phyloP scores from a whole-genome alignment of 2,329 filamentous ascomycete genomes.

The Bipolaris bicolor region DNA sequence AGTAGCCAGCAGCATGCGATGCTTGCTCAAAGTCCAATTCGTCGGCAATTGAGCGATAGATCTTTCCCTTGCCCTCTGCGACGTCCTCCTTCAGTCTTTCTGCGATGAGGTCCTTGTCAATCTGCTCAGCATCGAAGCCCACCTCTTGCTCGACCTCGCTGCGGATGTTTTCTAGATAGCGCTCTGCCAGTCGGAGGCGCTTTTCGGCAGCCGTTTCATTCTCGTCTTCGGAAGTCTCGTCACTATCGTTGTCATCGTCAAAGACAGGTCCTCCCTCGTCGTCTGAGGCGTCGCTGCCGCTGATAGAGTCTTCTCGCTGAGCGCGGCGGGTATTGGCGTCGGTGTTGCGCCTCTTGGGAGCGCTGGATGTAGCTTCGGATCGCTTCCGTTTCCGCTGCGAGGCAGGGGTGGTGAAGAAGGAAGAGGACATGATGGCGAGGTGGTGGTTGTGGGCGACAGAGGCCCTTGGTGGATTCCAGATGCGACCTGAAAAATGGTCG shows the following conservation, averaged over 20 bases:
- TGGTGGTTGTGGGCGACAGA: constrained; percentile 6
- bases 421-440: constrained; percentile 68
- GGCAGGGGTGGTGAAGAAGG: constrained; percentile 90
- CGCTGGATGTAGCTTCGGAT: constrained; percentile 54
- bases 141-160: constrained; percentile 74
- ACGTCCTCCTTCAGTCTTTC: constrained; percentile 86
- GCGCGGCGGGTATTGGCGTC: constrained; percentile 54
- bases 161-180: constrained; percentile 89
- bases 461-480: neutral
- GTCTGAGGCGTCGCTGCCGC: constrained; percentile 75
- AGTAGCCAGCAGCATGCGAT: constrained; percentile 74
- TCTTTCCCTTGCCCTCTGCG: constrained; percentile 85
- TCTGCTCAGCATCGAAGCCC: constrained; percentile 92
- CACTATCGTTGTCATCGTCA: constrained; percentile 43
- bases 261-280: constrained; percentile 59
- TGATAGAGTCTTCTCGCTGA: constrained; percentile 79
- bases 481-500: constrained; percentile 27
- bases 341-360: constrained; percentile 66
- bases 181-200: constrained; percentile 83
- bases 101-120: constrained; percentile 90
- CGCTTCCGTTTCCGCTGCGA: constrained; percentile 92
- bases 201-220: constrained; percentile 89
- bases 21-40: constrained; percentile 73
- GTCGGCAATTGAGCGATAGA: constrained; percentile 80
- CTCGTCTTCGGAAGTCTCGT: constrained; percentile 72